A percentile compares a stretch with the other conserved stretches of the same genome.
These are phyloP conservation scores for Pseudogymnoascus sp. DNA, from an alignment of 2,329 filamentous ascomycete genomes.

Conservation along the genomic window DNA sequence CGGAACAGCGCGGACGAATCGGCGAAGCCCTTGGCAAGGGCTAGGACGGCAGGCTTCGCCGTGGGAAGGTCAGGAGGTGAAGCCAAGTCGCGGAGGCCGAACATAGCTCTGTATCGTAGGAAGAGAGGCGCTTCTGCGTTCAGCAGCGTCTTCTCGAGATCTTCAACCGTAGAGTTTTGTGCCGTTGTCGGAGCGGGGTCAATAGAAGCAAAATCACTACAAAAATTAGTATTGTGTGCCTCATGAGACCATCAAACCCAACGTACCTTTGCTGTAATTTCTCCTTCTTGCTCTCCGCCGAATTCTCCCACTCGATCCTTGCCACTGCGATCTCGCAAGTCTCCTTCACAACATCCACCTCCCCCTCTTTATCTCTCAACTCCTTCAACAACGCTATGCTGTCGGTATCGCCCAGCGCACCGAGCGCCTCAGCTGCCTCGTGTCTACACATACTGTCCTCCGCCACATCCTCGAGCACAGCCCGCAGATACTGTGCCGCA, in stretches of 20 bases:
- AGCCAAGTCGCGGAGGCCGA: constrained; percentile 86
- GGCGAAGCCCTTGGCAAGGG: constrained; percentile 74
- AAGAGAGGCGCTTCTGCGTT: constrained; percentile 76
- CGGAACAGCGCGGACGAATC: constrained; percentile 90
- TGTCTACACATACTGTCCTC: constrained; percentile 95
- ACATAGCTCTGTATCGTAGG: constrained; percentile 94
- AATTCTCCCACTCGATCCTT: constrained; percentile 88
- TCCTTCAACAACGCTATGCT: constrained; percentile 67
- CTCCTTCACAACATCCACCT: constrained; percentile 77
- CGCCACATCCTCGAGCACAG: constrained; percentile 65
- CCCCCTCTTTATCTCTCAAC: constrained; percentile 65
- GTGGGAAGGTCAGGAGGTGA: constrained; percentile 88
- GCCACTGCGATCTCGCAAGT: constrained; percentile 96
- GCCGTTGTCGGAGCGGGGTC: constrained; percentile 84
- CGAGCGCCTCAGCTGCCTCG: constrained; percentile 91
- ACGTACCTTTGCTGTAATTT: constrained; percentile 71
- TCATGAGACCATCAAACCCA: constrained; percentile 3
- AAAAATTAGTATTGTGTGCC: constrained; percentile 17
- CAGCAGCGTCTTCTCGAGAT: constrained; percentile 69
- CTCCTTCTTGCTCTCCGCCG: constrained; percentile 61
- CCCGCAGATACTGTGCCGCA: constrained; percentile 63
- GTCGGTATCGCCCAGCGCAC: constrained; percentile 67
- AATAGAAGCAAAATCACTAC: constrained; percentile 87
- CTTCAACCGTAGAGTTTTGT: constrained; percentile 55
- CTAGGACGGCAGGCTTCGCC: constrained; percentile 76